Evolutionary conservation across 495 filamentous ascomycete genomes (phyloP).

Genomic region (Lophium mytilinum): DNA sequence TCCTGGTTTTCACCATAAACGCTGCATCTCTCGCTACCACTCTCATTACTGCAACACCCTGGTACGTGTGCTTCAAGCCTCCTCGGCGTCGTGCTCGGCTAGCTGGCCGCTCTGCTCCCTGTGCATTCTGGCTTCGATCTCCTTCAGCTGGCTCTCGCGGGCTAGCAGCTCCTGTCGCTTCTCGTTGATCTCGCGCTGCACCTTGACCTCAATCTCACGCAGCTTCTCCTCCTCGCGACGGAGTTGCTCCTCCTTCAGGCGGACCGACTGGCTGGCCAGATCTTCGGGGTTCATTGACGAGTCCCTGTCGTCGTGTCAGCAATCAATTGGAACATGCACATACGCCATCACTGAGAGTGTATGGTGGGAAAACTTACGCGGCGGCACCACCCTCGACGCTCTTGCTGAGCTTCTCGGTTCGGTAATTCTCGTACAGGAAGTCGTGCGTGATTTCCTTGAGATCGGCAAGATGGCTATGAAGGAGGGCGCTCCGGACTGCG

Average conservation of each 20-base stretch:
- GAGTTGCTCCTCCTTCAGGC: conserved; percentile 98
- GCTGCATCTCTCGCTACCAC: conserved; percentile 11
- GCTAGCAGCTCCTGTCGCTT: conserved; percentile 98
- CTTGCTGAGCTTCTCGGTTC: conserved; percentile 99
- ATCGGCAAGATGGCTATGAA: conserved; percentile 95
- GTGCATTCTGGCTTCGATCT: conserved; percentile 79
- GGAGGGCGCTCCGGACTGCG: conserved; percentile 88
- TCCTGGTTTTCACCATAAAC: conserved; percentile 17
- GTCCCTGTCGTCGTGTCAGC: conserved; percentile 37
- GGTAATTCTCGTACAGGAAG: conserved; percentile 99
- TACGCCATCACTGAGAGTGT: conserved; percentile 27
- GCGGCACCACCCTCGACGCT: conserved; percentile 85
- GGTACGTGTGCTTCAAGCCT: conserved; percentile 9
- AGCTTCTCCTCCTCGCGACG: conserved; percentile 99
- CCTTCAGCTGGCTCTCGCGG: conserved; percentile 94
- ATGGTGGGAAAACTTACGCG: conserved; percentile 55
- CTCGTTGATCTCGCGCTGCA: conserved; percentile 98
- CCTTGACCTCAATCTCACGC: conserved; percentile 97
- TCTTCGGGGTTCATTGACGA: conserved; percentile 98
- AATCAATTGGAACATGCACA: conserved; percentile 19
- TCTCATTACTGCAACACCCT: not conserved
- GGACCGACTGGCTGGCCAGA: conserved; percentile 89
- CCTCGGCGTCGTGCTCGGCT: conserved; percentile 11
- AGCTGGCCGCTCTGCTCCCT: conserved; percentile 49
- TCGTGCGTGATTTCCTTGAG: conserved; percentile 99